Base-by-base conservation (phyloP, 352 stramenopile species). In the Pythium myriotylum region DNA sequence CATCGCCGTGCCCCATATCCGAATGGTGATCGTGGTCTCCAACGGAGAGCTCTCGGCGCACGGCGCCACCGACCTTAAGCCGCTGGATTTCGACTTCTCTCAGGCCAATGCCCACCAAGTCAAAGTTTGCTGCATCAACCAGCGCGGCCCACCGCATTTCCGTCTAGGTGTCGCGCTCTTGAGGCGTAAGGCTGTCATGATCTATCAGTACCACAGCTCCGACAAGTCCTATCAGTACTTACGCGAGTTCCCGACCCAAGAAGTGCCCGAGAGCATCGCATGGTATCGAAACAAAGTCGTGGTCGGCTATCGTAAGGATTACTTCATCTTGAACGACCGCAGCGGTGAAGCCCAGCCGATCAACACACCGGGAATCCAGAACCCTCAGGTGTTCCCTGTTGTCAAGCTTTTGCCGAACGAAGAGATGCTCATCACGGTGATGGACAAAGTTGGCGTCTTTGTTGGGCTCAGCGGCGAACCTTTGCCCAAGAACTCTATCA, bases 221-320 rank as follows among this genome's bases (percentile, higher is more conserved):
- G 84, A 94, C 43, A 95, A 95, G 62, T 66, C 62, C 42, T 95
- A 95, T 74, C 74, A 69, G 32, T 92, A 83, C 50, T 58, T 95
- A 52, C 76, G 86, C 27, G 86, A 95, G 55, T 90, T 95, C 51
- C 49, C 70, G 22, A 90, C 84, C 1, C 74, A 87, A 43, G 82
- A 94, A 19, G 66, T 91, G 4, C 81, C 86, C 5, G 85, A 94
- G 64, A 74, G 74, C 47, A 92, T 95, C 58, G 73, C 73, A n/a
- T 95, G 86, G 86, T 95, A 95, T 68, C 72, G 86, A 17, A 95
- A 94, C 74, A 95, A 95, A 67, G 78, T 95, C 32, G 73, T 94
- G 20, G 85, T 90, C 4, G 86, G 86, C 27, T 89, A 78, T 57
- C 65, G 81, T 32, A 88, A 89, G 45, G 73, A 88, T 50, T 95